Base-by-base conservation (phyloP, 2,329 filamentous ascomycete genomes). In the Neurospora crassa region DNA sequence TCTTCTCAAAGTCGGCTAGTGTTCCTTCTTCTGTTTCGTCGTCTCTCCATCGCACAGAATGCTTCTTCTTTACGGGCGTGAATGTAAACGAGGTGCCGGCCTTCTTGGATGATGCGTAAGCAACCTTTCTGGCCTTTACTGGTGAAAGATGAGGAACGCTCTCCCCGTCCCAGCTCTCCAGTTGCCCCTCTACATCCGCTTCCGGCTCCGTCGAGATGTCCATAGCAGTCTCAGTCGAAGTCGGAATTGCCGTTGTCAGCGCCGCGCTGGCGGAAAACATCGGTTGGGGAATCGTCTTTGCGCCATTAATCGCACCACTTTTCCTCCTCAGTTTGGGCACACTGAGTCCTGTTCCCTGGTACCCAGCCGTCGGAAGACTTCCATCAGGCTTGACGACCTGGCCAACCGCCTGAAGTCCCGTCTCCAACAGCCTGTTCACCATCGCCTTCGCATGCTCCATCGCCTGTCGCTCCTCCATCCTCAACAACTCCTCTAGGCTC, bases 321-420 rank as follows among this genome's bases (percentile, higher is more conserved):
- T 63, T 63, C 29, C 53, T 63, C 29, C 53, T 63, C 18, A 63
- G 53, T 37, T 63, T 63, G 14, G 53, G 53, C 24, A 63, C 53
- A n/a, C 2, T 63, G 53, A 63, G 53, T 37, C 53, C 53, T 37
- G 29, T 34, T 63, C 29, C 7, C 16, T 11, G 53, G 34, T 63
- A 63, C 7, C 24, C 53, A 63, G 53, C 53, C 16, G 24, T 63
- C 53, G 53, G 37, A 37, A 63, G 53, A 63, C 53, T 63, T 63
- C 53, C 93, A 76, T 97, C 95, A 1, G 95, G 94, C 79, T 96
- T 97, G 79, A 99, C 92, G 37, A 97, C 89, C 76, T 96, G 93
- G 0, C 92, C 90, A 7, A 91, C 89, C 0, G 92, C 90, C 37
- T 89, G 86, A 63, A 89, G 90, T 71, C 94, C 95, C 3, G 88